Evolutionary conservation across 345 rosid species (phyloP).

Genomic region (Citrus inodora): DNA sequence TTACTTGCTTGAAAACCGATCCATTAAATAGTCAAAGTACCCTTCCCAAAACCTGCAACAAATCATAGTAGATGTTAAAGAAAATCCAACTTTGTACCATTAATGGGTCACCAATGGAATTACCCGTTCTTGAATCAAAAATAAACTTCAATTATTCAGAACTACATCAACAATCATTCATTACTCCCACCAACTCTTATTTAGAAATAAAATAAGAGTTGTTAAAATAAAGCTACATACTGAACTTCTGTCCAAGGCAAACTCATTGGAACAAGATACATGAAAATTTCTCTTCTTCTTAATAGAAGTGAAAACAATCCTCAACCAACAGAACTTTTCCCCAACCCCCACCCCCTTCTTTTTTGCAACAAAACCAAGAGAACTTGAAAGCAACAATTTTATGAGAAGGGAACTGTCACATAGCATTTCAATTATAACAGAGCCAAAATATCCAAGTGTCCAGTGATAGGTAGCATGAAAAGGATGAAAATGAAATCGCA

Average conservation of each 20-base stretch:
- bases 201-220: neutral
- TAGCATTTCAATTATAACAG: neutral
- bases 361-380: neutral
- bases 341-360: too few relatives aligned
- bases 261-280: neutral
- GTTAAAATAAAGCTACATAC: neutral
- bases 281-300: neutral
- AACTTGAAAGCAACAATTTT: neutral
- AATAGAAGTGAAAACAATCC: neutral
- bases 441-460: neutral
- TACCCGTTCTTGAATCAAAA: neutral
- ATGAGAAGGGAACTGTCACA: neutral
- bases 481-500: slow-evolving; percentile 11
- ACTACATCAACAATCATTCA: neutral
- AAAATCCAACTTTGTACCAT: neutral
- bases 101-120: too few relatives aligned
- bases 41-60: slow-evolving; percentile 96
- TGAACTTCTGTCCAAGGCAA: neutral
- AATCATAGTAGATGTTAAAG: neutral
- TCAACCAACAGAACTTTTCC: neutral
- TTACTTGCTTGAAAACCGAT: slow-evolving; percentile 81
- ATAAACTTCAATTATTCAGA: neutral
- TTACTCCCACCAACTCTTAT: neutral
- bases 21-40: slow-evolving; percentile 90
- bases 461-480: neutral